Evolutionary conservation across 352 stramenopile genomes (phyloP).

Genomic region (Globisporangium takayamanum): DNA sequence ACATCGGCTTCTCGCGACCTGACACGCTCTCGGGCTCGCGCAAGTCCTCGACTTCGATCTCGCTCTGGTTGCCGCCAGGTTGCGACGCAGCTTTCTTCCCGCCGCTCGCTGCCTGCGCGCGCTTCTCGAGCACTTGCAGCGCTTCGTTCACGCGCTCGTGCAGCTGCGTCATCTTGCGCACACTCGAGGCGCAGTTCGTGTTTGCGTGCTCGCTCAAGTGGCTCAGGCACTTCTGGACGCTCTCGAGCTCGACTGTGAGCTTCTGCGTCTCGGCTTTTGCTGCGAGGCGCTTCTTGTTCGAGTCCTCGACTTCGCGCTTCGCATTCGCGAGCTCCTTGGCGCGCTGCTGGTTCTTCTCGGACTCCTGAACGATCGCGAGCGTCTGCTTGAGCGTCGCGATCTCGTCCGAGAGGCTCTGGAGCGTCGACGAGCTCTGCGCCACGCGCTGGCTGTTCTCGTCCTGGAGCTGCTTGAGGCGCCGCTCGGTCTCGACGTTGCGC

Average conservation of each 20-base stretch:
- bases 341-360: slow-evolving; percentile 61
- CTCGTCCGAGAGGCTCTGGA: slow-evolving; percentile 57
- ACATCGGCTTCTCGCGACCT: slow-evolving; percentile 23
- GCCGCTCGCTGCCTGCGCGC: slow-evolving; percentile 18
- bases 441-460: slow-evolving; percentile 52
- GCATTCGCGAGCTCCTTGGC: slow-evolving; percentile 55
- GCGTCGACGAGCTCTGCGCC: slow-evolving; percentile 27
- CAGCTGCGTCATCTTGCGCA: slow-evolving; percentile 52
- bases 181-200: slow-evolving; percentile 43
- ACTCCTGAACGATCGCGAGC: slow-evolving; percentile 56
- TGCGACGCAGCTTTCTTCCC: slow-evolving; percentile 17
- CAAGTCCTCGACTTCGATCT: slow-evolving; percentile 39
- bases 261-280: slow-evolving; percentile 79
- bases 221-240: slow-evolving; percentile 51
- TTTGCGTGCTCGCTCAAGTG: slow-evolving; percentile 49
- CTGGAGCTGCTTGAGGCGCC: slow-evolving; percentile 49
- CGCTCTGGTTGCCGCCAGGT: slow-evolving; percentile 15
- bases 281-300: slow-evolving; percentile 78
- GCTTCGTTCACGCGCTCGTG: slow-evolving; percentile 67
- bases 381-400: slow-evolving; percentile 50
- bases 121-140: slow-evolving; percentile 61
- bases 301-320: slow-evolving; percentile 70
- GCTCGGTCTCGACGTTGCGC: slow-evolving; percentile 65
- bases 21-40: slow-evolving; percentile 37
- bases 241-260: slow-evolving; percentile 65